Percentiles rank a stretch among this genome's conserved stretches.
Evolutionary conservation across 148 eudicot species (phyloP).

Genomic region (Polygonum aviculare): DNA sequence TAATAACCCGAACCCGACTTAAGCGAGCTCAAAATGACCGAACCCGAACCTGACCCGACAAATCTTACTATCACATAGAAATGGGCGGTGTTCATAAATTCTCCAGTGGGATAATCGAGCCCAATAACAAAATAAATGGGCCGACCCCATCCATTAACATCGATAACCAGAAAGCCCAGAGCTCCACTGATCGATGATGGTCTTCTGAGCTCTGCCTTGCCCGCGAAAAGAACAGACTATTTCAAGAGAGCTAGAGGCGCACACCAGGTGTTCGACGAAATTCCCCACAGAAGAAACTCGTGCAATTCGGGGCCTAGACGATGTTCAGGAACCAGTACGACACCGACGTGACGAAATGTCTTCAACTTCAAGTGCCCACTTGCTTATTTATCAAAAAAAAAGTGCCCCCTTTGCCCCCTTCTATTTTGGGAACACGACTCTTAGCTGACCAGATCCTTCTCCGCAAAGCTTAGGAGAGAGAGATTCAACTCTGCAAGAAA

Average conservation of each 20-base stretch:
- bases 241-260: background rate
- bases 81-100: background rate
- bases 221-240: constrained; percentile 2
- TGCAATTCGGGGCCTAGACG: background rate
- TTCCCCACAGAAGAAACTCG: background rate
- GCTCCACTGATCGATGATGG: background rate
- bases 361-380: constrained; percentile 2
- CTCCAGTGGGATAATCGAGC: background rate
- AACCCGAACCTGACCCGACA: no score
- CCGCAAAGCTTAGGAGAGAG: background rate
- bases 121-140: background rate
- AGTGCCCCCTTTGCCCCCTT: background rate
- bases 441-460: constrained; percentile 1
- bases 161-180: background rate
- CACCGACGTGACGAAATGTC: constrained; percentile 78
- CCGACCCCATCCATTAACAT: background rate
- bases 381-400: no score
- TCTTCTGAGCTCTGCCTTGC: constrained; percentile 9
- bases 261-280: constrained; percentile 6
- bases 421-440: background rate
- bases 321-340: constrained; percentile 99
- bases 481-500: constrained; percentile 12
- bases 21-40: no score
- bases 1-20: no score
- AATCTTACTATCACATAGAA: no score